Conservation (phyloP, 73 alveolate genomes). For the Paramecium octaurelia region DNA sequence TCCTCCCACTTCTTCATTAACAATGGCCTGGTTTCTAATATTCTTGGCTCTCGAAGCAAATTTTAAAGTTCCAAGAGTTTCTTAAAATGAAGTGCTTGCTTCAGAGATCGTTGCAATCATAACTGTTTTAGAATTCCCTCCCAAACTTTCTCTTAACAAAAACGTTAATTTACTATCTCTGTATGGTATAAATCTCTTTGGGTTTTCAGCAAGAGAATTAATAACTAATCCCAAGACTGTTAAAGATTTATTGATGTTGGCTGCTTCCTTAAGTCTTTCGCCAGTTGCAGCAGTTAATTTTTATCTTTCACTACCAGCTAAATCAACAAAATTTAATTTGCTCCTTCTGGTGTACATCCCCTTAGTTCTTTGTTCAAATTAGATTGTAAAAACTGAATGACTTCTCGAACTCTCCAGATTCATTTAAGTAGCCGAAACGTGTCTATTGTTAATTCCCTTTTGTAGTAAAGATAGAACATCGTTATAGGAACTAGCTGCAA, state of each 20-base stretch:
- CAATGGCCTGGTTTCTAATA: constrained; percentile 73
- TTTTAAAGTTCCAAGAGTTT: constrained; percentile 75
- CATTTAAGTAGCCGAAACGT: constrained; percentile 87
- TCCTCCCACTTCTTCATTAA: constrained; percentile 68
- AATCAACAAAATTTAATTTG: constrained; percentile 67
- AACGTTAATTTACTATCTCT: constrained; percentile 82
- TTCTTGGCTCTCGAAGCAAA: constrained; percentile 81
- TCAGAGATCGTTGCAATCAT: constrained; percentile 77
- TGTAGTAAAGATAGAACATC: constrained; percentile 73
- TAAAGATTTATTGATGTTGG: constrained; percentile 79
- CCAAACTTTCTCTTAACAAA: constrained; percentile 76
- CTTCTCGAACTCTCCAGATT: constrained; percentile 85
- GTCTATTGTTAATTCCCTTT: constrained; percentile 82
- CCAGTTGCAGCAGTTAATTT: constrained; percentile 82
- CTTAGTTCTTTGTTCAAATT: constrained; percentile 41
- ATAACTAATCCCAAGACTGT: constrained; percentile 74
- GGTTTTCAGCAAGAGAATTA: constrained; percentile 72
- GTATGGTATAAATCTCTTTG: constrained; percentile 69
- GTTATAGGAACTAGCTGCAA: constrained; percentile 62
- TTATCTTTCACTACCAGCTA: constrained; percentile 43
- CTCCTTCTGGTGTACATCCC: not conserved
- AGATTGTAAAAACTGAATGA: constrained; percentile 83
- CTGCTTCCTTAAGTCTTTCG: constrained; percentile 90
- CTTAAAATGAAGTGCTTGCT: constrained; percentile 65
- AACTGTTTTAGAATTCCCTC: constrained; percentile 83